Conservation (phyloP, 495 filamentous ascomycete genomes). For the Aspergillus coremiiformis region DNA sequence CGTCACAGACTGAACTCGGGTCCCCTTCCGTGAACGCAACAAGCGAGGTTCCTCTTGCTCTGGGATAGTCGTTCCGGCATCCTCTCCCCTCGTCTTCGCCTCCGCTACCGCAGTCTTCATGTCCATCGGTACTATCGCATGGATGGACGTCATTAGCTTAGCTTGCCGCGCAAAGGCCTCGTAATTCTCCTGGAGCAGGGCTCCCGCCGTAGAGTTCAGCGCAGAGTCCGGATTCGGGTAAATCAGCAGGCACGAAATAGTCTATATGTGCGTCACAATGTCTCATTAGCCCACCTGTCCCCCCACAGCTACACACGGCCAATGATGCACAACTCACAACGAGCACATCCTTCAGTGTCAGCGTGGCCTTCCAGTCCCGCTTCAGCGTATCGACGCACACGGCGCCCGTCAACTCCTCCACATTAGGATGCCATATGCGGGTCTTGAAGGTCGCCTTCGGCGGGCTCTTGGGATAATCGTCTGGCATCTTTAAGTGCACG, state of each 20-base stretch:
- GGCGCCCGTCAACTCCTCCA: slow-evolving; percentile 57
- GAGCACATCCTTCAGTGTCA: slow-evolving; percentile 58
- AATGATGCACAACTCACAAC: slow-evolving; percentile 34
- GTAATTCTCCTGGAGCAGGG: slow-evolving; percentile 56
- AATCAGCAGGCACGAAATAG: slow-evolving; percentile 65
- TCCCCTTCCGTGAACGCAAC: slow-evolving; percentile 21
- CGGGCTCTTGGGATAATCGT: slow-evolving; percentile 55
- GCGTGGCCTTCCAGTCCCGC: slow-evolving; percentile 54
- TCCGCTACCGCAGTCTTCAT: slow-evolving; percentile 40
- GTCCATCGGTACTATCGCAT: slow-evolving; percentile 48
- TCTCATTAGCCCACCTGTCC: background rate
- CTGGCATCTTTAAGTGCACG: slow-evolving; percentile 55
- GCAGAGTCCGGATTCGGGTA: slow-evolving; percentile 66
- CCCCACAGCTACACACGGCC: background rate
- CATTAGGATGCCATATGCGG: slow-evolving; percentile 66
- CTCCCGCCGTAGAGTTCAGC: slow-evolving; percentile 58
- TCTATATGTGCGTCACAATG: slow-evolving; percentile 28
- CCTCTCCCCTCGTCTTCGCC: slow-evolving; percentile 56
- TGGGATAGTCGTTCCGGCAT: slow-evolving; percentile 23
- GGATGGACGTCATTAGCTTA: slow-evolving; percentile 59
- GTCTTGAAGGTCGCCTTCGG: slow-evolving; percentile 63
- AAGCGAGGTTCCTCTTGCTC: slow-evolving; percentile 15
- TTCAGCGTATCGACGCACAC: slow-evolving; percentile 70
- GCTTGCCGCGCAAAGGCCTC: slow-evolving; percentile 53
- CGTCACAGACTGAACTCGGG: slow-evolving; percentile 17